phyloP scores from a whole-genome alignment of 371 early-diverging fungal species.

The Nosema muscidifuracis region DNA sequence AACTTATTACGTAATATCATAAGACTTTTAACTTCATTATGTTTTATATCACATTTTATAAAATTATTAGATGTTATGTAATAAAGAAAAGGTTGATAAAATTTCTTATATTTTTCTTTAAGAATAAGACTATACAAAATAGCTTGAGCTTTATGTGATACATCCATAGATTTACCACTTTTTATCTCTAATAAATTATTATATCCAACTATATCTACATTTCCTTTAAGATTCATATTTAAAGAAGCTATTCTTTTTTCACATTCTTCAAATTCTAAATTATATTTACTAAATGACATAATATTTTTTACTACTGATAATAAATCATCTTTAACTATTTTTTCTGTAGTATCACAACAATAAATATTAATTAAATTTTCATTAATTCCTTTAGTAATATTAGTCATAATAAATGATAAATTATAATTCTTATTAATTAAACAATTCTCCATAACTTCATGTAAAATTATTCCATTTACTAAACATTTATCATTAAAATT shows the following conservation, averaged over 20 bases:
- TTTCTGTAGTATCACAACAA: constrained; percentile 6
- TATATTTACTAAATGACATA: constrained; percentile 13
- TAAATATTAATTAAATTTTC: constrained; percentile 12
- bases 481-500: constrained; percentile 8
- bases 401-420: constrained; percentile 24
- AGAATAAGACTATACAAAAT: constrained; percentile 49
- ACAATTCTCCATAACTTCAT: constrained; percentile 32
- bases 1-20: constrained; percentile 43
- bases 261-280: constrained; percentile 15
- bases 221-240: constrained; percentile 45
- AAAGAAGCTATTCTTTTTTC: constrained; percentile 44
- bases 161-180: constrained; percentile 21
- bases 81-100: constrained; percentile 34
- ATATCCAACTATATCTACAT: constrained; percentile 32
- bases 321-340: constrained; percentile 25
- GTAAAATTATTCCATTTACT: constrained; percentile 45
- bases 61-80: constrained; percentile 29
- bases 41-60: constrained; percentile 30
- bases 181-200: constrained; percentile 50
- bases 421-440: constrained; percentile 12
- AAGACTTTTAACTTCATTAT: constrained; percentile 43
- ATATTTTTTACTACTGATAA: constrained; percentile 22
- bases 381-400: constrained; percentile 12
- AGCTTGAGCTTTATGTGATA: constrained; percentile 50
- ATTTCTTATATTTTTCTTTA: constrained; percentile 14